These are phyloP conservation scores for Coriolopsis trogii DNA, from an alignment of 1,284 basidiomycete genomes.

Conservation along the genomic window DNA sequence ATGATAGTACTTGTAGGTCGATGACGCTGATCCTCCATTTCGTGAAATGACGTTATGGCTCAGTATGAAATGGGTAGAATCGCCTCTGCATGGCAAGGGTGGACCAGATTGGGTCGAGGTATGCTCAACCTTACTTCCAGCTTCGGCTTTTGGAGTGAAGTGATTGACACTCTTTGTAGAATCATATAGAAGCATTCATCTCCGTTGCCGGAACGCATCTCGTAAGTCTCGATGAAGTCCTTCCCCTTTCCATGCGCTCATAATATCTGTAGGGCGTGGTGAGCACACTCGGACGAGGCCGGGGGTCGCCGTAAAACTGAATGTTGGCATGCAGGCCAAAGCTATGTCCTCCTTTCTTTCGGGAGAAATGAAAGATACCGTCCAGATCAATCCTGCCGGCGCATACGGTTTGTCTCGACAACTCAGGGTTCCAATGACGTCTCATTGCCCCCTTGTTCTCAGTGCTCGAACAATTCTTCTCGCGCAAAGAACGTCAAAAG, in stretches of 20 bases:
- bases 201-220: conserved; percentile 90
- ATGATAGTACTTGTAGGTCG: too few relatives aligned
- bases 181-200: conserved; percentile 81
- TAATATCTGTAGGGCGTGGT: conserved; percentile 59
- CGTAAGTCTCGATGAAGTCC: conserved; percentile 41
- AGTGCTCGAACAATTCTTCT: conserved; percentile 90
- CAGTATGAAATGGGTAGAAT: conserved; percentile 97
- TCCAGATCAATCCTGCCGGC: conserved; percentile 87
- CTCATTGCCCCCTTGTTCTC: not conserved
- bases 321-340: conserved; percentile 70
- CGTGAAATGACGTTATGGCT: not conserved
- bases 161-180: conserved; percentile 39
- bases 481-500: conserved; percentile 84
- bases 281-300: conserved; percentile 32
- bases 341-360: conserved; percentile 96
- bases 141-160: not conserved
- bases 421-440: not conserved
- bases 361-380: conserved; percentile 95
- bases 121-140: conserved; percentile 12
- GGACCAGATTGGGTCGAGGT: conserved; percentile 94
- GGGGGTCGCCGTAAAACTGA: not conserved
- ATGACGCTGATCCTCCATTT: too few relatives aligned
- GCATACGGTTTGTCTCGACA: conserved; percentile 61
- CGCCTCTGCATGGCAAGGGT: conserved; percentile 81
- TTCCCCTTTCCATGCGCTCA: not conserved